Evolutionary conservation across 2,329 filamentous ascomycete genomes (phyloP), one percentile per base, ranked within the genome.

Genomic region (Pseudohalonectria lignicola): DNA sequence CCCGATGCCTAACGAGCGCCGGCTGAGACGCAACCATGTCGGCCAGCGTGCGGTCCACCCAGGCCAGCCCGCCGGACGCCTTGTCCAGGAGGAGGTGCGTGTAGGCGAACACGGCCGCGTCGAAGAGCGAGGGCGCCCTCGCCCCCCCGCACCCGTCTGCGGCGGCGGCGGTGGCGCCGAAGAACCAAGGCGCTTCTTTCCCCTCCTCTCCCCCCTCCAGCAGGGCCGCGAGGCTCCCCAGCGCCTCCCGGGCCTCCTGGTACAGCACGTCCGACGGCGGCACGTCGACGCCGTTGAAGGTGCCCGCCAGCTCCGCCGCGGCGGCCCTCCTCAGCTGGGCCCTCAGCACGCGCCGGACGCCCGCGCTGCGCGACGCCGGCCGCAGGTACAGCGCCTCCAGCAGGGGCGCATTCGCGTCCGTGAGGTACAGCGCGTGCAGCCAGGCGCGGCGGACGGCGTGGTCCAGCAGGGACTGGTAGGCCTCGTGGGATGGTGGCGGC

Each of bases 21-120:
- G 65, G 63, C 48, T 76, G 71, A 41, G 62, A 63, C 37, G 55
- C 58, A 41, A 94, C 52, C 36, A 73, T 61, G 39, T 71, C 66
- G 12, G 57, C 64, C 37, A 94, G 60, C 38, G 67, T 64, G 43
- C 69, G 70, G 40, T 84, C 75, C 41, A 63, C 64, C 83, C 84
- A 88, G 2, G 60, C 64, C 45, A 86, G 45, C 7, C 43, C 43
- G 51, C 13, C 29, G 2, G 50, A 51, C 25, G 18, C 11, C 17
- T 77, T 69, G 42, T 83, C 76, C 37, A 94, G 60, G 37, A 96
- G 65, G 36, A 94, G 64, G 56, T 93, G 77, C 0, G 85, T 88
- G 58, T 95, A 98, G 4, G 86, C 79, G 61, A 95, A 96, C 2
- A 96, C 75, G 39, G 76, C 78, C 6, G 90, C 88, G 60, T 98